Evolutionary conservation across 441 rosid genomes (phyloP).

Genomic region (Adansonia grandidieri): DNA sequence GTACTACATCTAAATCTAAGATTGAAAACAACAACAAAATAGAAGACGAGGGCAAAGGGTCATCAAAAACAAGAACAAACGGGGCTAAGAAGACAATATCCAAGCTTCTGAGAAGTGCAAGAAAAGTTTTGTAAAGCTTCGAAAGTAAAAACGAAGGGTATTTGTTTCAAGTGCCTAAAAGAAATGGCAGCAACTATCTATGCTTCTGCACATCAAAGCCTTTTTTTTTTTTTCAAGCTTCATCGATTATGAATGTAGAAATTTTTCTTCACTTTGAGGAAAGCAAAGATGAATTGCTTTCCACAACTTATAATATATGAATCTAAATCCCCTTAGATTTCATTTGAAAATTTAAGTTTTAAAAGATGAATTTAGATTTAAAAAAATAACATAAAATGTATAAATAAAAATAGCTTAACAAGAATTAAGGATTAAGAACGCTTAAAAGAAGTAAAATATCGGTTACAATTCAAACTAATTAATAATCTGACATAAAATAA

Average conservation of each 20-base stretch:
- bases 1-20: background rate
- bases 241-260: background rate
- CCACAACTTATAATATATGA: background rate
- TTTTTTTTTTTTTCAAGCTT: background rate
- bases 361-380: no score
- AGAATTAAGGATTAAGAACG: background rate
- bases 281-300: background rate
- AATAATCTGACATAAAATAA: background rate
- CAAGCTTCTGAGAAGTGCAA: slow-evolving; percentile 29
- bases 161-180: slow-evolving; percentile 26
- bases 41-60: slow-evolving; percentile 13
- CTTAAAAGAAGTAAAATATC: background rate
- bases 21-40: slow-evolving; percentile 16
- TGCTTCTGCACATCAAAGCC: background rate
- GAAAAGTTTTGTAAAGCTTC: slow-evolving; percentile 28
- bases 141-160: slow-evolving; percentile 22
- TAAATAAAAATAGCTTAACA: no score
- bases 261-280: no score
- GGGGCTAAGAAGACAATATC: slow-evolving; percentile 31
- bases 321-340: no score
- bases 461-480: background rate
- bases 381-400: no score
- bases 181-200: slow-evolving; percentile 1
- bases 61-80: slow-evolving; percentile 17
- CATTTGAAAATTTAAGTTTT: no score